A percentile compares a stretch with the other conserved stretches of the same genome.
Evolutionary conservation across 2,329 filamentous ascomycete species (phyloP).

Genomic region (Ophiocordyceps camponoti-saundersi): DNA sequence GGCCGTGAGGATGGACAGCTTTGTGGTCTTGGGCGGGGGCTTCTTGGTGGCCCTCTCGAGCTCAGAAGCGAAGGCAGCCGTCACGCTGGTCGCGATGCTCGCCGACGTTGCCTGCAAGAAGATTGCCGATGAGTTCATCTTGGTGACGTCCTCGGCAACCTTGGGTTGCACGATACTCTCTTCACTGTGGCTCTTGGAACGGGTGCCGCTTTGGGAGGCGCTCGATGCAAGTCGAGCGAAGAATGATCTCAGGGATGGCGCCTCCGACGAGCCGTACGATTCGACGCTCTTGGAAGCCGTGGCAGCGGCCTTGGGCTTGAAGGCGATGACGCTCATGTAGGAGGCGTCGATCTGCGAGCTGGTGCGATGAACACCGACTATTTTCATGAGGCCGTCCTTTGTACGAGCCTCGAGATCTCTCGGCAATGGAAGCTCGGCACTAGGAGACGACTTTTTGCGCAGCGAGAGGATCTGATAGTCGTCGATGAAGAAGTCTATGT

Average conservation of each 20-base stretch:
- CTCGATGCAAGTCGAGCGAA: conserved; percentile 58
- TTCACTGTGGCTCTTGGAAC: conserved; percentile 40
- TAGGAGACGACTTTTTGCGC: conserved; percentile 72
- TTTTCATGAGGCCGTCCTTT: conserved; percentile 75
- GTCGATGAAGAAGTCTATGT: conserved; percentile 81
- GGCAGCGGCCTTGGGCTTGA: conserved; percentile 43
- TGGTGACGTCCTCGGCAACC: conserved; percentile 55
- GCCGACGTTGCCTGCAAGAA: conserved; percentile 83
- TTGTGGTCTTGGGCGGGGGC: conserved; percentile 75
- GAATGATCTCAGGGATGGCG: conserved; percentile 56
- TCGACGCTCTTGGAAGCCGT: conserved; percentile 25
- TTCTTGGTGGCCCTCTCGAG: conserved; percentile 95
- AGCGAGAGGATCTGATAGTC: conserved; percentile 67
- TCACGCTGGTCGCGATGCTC: conserved; percentile 59
- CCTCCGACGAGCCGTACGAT: conserved; percentile 27
- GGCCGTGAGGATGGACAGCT: conserved; percentile 74
- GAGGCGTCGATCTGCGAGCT: conserved; percentile 83
- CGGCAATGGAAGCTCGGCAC: conserved; percentile 54
- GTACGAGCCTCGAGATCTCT: conserved; percentile 67
- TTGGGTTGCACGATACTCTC: conserved; percentile 45
- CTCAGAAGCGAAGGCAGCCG: conserved; percentile 58
- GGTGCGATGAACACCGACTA: conserved; percentile 64
- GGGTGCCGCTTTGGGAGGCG: conserved; percentile 30
- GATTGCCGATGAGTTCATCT: conserved; percentile 56
- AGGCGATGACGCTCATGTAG: conserved; percentile 77